phyloP scores from a whole-genome alignment of 176 grass and related monocot species.

The Tuctoria greenei region DNA sequence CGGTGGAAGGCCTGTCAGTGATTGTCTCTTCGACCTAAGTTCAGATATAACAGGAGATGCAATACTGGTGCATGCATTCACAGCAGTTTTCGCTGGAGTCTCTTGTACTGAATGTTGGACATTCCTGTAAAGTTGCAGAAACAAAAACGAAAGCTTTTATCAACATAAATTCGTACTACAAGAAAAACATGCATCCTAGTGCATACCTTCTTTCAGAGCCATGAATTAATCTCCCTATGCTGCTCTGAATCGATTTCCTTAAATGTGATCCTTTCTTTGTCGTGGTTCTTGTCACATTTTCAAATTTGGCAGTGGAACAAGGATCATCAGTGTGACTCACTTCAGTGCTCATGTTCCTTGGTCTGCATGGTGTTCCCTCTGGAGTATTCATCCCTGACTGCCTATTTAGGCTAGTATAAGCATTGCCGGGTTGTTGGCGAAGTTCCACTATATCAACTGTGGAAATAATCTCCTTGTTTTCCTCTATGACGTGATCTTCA shows the following conservation, averaged over 20 bases:
- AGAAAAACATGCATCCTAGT: not conserved
- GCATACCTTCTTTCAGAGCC: constrained; percentile 71
- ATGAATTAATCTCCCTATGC: constrained; percentile 78
- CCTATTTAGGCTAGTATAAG: constrained; percentile 31
- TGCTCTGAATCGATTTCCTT: constrained; percentile 85
- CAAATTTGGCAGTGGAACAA: constrained; percentile 43
- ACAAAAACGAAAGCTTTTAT: constrained; percentile 28
- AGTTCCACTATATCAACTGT: constrained; percentile 37
- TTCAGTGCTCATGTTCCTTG: constrained; percentile 43
- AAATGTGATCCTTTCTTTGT: constrained; percentile 68
- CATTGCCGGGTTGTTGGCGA: constrained; percentile 33
- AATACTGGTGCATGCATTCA: constrained; percentile 28
- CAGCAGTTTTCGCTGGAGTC: constrained; percentile 42
- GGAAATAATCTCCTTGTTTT: constrained; percentile 46
- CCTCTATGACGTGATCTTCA: constrained; percentile 39
- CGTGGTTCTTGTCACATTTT: constrained; percentile 43
- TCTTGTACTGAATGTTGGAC: constrained; percentile 42
- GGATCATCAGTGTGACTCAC: constrained; percentile 24
- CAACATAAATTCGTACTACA: not conserved
- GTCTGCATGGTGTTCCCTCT: constrained; percentile 46
- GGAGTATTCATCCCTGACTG: constrained; percentile 51
- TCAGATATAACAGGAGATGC: constrained; percentile 43
- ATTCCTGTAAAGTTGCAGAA: constrained; percentile 52
- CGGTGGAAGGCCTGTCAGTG: constrained; percentile 54
- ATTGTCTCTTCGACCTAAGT: constrained; percentile 64